These are phyloP conservation scores for Globisporangium parvum DNA, from an alignment of 352 stramenopile species.

Conservation along the genomic window DNA sequence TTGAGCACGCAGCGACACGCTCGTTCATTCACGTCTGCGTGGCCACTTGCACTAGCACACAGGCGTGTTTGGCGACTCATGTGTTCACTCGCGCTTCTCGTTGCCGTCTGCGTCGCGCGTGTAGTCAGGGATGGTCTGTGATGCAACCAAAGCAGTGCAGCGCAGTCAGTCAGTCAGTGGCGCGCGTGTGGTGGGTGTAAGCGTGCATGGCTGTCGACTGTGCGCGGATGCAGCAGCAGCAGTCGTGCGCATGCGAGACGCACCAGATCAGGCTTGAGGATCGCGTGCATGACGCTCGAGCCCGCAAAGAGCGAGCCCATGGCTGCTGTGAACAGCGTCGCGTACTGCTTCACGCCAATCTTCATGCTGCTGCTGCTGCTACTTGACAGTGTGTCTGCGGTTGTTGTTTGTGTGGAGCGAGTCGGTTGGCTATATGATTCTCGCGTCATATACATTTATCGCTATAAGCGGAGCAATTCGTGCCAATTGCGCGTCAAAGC, in stretches of 20 bases:
- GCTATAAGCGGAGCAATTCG: not conserved
- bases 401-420: not conserved
- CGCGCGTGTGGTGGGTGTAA: not conserved
- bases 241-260: slow-evolving; percentile 4
- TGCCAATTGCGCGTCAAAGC: too few relatives aligned
- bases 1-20: not conserved
- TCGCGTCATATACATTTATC: not conserved
- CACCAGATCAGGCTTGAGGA: slow-evolving; percentile 81
- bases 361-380: slow-evolving; percentile 37
- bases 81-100: slow-evolving; percentile 11
- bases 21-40: not conserved
- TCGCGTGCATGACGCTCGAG: slow-evolving; percentile 76
- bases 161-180: slow-evolving; percentile 3
- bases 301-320: slow-evolving; percentile 79
- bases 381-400: not conserved
- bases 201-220: not conserved
- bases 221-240: not conserved
- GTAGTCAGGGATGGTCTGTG: slow-evolving; percentile 12
- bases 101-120: slow-evolving; percentile 7
- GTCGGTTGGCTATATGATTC: not conserved
- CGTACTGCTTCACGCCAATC: slow-evolving; percentile 70
- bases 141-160: not conserved
- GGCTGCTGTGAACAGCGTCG: slow-evolving; percentile 57
- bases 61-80: too few relatives aligned
- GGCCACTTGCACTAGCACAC: not conserved